Conservation (phyloP, 139 green algal species). For the Micromonas commoda region DNA sequence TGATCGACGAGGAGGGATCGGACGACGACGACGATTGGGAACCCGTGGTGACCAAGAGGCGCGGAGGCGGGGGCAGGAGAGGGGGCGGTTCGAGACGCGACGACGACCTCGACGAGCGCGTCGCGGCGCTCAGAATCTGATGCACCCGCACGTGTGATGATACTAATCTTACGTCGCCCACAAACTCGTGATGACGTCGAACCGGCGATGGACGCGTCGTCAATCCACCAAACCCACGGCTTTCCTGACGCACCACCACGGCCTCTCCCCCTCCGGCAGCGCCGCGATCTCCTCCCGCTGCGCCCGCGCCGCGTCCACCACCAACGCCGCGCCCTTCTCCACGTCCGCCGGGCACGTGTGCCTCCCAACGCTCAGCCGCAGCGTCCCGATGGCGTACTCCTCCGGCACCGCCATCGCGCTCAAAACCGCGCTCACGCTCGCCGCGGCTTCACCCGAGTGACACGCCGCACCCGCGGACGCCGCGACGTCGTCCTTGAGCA, state of each 20-base stretch:
- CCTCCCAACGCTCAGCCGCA: conserved; percentile 60
- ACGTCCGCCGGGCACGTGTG: conserved; percentile 60
- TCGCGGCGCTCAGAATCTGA: background rate
- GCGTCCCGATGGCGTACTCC: conserved; percentile 56
- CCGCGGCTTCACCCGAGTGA: conserved; percentile 40
- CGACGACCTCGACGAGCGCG: background rate
- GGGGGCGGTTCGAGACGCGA: background rate
- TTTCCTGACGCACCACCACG: background rate
- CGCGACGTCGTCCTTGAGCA: conserved; percentile 44
- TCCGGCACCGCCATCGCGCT: conserved; percentile 39
- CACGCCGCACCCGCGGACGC: conserved; percentile 66
- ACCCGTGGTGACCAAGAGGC: background rate
- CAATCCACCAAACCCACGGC: no score
- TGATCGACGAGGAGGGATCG: background rate
- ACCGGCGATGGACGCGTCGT: no score
- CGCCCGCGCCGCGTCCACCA: background rate
- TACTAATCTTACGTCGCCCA: no score
- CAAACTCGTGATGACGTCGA: no score
- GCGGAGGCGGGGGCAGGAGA: background rate
- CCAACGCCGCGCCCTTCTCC: conserved; percentile 11
- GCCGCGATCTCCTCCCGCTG: background rate
- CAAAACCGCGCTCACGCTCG: conserved; percentile 24
- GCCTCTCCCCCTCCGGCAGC: background rate
- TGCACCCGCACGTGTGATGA: no score
- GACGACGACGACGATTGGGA: background rate